A percentile compares a stretch with the other conserved stretches of the same genome.
These are phyloP conservation scores for Cyberlindnera maritima DNA, from an alignment of 805 yeast species.

Conservation along the genomic window DNA sequence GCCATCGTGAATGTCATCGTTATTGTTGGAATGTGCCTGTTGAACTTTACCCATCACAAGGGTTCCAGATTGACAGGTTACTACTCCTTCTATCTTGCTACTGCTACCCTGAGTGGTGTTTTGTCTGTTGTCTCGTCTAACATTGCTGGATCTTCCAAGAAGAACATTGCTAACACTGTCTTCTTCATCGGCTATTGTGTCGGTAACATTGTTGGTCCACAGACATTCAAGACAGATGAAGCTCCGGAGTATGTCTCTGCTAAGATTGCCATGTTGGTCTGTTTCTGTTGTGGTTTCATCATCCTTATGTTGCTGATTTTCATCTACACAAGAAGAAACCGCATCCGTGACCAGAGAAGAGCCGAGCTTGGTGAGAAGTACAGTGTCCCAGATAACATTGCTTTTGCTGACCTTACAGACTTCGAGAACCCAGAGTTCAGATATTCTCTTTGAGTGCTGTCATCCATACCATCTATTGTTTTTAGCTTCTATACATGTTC, in stretches of 20 bases:
- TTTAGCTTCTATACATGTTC: neutral
- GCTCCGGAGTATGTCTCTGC: conserved; percentile 60
- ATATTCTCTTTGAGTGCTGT: conserved; percentile 9
- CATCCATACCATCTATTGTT: neutral
- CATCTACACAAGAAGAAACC: conserved; percentile 38
- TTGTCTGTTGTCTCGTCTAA: conserved; percentile 40
- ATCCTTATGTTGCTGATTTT: conserved; percentile 34
- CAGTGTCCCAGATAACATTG: conserved; percentile 32
- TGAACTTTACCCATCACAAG: conserved; percentile 9
- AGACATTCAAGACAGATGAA: conserved; percentile 54
- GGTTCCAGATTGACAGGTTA: conserved; percentile 27
- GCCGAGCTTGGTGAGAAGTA: conserved; percentile 26
- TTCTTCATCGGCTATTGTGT: conserved; percentile 62
- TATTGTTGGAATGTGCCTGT: conserved; percentile 14
- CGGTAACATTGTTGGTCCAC: conserved; percentile 73
- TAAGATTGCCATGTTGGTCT: conserved; percentile 31
- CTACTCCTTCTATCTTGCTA: conserved; percentile 33
- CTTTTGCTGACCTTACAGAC: conserved; percentile 46
- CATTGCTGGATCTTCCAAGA: conserved; percentile 72
- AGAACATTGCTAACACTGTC: conserved; percentile 54
- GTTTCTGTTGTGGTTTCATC: conserved; percentile 19
- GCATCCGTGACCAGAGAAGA: conserved; percentile 35
- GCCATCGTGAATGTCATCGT: conserved; percentile 4
- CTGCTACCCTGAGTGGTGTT: conserved; percentile 34
- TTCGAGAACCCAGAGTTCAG: conserved; percentile 31